Percentiles rank a stretch among this genome's conserved stretches.
phyloP scores from a whole-genome alignment of 2,329 filamentous ascomycete species.

The Magnaporthiopsis incrustans region DNA sequence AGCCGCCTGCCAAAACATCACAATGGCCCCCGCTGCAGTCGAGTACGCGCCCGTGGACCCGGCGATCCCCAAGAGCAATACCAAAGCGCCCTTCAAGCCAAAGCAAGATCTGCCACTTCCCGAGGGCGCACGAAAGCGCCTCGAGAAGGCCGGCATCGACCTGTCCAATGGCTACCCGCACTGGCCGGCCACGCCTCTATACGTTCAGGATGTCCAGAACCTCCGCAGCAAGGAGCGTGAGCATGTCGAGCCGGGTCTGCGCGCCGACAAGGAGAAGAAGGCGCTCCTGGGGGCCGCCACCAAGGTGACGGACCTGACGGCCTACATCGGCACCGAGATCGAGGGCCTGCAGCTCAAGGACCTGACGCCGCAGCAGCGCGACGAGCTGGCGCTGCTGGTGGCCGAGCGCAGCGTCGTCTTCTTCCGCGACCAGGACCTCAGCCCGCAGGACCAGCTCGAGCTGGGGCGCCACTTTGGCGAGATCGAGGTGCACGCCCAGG shows the following conservation, averaged over 20 bases:
- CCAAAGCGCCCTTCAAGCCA: conserved; percentile 9
- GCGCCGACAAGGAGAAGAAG: conserved; percentile 58
- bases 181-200: conserved; percentile 57
- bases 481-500: conserved; percentile 63
- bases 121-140: conserved; percentile 42
- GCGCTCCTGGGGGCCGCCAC: conserved; percentile 52
- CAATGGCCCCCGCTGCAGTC: conserved; percentile 50
- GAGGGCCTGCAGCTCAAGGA: conserved; percentile 56
- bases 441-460: conserved; percentile 54
- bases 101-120: conserved; percentile 44
- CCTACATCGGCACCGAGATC: conserved; percentile 57
- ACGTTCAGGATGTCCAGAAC: conserved; percentile 60
- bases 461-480: conserved; percentile 57
- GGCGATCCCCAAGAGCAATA: conserved; percentile 55
- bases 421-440: conserved; percentile 54
- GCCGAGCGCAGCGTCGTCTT: conserved; percentile 60
- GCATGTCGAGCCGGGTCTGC: conserved; percentile 52
- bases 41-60: conserved; percentile 56
- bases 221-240: conserved; percentile 50
- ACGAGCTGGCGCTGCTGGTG: conserved; percentile 54
- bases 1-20: not conserved
- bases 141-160: conserved; percentile 63
- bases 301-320: conserved; percentile 54
- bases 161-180: conserved; percentile 65
- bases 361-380: conserved; percentile 48